Base-by-base conservation (phyloP, 108 stramenopile species). In the Pseudonitzschia multiseries region DNA sequence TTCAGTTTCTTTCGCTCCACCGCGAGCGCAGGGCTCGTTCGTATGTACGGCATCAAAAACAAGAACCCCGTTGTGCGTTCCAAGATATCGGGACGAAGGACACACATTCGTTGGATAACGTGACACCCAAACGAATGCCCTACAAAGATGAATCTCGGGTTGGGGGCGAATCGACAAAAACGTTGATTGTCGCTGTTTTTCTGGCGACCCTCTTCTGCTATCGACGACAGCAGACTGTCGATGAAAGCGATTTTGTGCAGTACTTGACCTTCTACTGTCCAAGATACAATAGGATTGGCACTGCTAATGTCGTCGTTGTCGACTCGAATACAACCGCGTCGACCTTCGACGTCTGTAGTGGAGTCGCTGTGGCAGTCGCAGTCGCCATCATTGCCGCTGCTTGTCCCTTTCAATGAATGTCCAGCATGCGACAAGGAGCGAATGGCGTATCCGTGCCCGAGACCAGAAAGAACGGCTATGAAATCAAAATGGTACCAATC, bases 111-210 rank as follows among this genome's bases (percentile, higher is more conserved):
- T 79, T 94, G 86, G 32, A 84, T 81, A 50, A 94, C 74, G 57
- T 87, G 79, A 53, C 82, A 79, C 8, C 93, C 93, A 67, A 94
- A 88, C 33, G 93, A 94, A 83, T 94, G 93, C 14, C 83, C 80
- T 0, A 94, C 44, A 42, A 89, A 91, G 32, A 94, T 84, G n/a
- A 90, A 74, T 61, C 71, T 69, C 41, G 87, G 86, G 8, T 22
- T 12, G 57, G 28, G 15, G 33, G 18, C 29, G 40, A 62, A 62
- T 62, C 61, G 32, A 62, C 8, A 26, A 13, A 10, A 1, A 2
- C 10, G 54, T 56, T 56, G n/a, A 22, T 24, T 21, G 13, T 26
- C 10, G 54, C 10, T 13, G 1, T 22, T 22, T 2, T 24, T 62
- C 40, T 50, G 41, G 4, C 17, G 24, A 10, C 8, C 4, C 17